phyloP scores from a whole-genome alignment of 2,329 filamentous ascomycete species.

The Fusarium bulbicola region DNA sequence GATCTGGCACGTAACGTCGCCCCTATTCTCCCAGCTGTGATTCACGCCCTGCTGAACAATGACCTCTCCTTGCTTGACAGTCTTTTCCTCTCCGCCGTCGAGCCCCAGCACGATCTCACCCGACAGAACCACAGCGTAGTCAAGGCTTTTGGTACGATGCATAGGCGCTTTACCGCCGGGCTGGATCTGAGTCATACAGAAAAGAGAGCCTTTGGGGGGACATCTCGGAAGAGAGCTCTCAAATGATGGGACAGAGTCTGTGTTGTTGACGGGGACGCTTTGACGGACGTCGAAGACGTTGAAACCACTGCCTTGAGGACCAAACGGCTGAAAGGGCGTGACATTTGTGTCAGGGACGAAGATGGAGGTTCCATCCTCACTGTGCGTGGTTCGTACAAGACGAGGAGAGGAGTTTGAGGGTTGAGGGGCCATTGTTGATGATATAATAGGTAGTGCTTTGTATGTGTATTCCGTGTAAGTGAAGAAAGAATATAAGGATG shows the following conservation, averaged over 20 bases:
- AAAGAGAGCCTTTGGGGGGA: slow-evolving; percentile 48
- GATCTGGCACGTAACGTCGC: slow-evolving; percentile 49
- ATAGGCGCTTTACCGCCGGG: slow-evolving; percentile 47
- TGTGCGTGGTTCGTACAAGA: slow-evolving; percentile 9
- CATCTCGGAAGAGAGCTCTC: slow-evolving; percentile 45
- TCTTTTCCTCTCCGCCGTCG: slow-evolving; percentile 53
- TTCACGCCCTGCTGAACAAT: slow-evolving; percentile 54
- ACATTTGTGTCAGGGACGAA: slow-evolving; percentile 11
- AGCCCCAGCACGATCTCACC: slow-evolving; percentile 53
- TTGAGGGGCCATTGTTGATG: slow-evolving; percentile 1
- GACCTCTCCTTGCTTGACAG: slow-evolving; percentile 49
- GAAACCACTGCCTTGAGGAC: slow-evolving; percentile 13
- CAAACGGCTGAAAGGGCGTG: slow-evolving; percentile 13
- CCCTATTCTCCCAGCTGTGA: slow-evolving; percentile 56
- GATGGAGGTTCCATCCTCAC: slow-evolving; percentile 2
- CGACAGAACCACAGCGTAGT: slow-evolving; percentile 52
- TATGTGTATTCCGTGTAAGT: background rate
- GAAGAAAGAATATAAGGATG: background rate
- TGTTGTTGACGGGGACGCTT: slow-evolving; percentile 27
- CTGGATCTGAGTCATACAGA: slow-evolving; percentile 47
- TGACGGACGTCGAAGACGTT: slow-evolving; percentile 22
- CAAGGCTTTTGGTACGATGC: slow-evolving; percentile 53
- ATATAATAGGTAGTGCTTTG: background rate
- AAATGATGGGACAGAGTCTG: slow-evolving; percentile 24
- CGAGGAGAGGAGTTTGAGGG: background rate